These are phyloP conservation scores for Russula sp. DNA, from an alignment of 768 basidiomycete species.

Conservation along the genomic window DNA sequence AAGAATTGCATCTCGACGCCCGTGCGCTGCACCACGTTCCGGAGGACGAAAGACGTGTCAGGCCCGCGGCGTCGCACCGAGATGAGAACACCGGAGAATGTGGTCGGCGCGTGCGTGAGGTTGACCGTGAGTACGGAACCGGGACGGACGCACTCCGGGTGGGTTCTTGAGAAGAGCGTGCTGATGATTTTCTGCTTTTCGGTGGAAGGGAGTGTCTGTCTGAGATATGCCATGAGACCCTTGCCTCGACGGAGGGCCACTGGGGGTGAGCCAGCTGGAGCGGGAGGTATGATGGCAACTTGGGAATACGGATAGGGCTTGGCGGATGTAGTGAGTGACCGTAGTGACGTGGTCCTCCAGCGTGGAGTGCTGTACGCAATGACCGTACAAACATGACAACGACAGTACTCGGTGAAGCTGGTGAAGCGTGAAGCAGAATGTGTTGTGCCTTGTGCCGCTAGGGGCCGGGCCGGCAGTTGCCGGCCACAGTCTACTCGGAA, in stretches of 20 bases:
- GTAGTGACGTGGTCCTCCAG: slow-evolving; percentile 1
- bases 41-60: slow-evolving; percentile 83
- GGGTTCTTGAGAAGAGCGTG: slow-evolving; percentile 68
- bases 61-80: slow-evolving; percentile 77
- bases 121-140: slow-evolving; percentile 86
- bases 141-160: slow-evolving; percentile 64
- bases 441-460: too few species aligned
- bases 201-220: slow-evolving; percentile 58
- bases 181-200: slow-evolving; percentile 67
- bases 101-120: slow-evolving; percentile 71
- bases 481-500: background rate
- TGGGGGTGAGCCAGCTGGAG: slow-evolving; percentile 44
- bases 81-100: slow-evolving; percentile 88
- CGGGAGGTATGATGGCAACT: slow-evolving; percentile 53
- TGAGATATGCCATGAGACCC: slow-evolving; percentile 75
- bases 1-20: slow-evolving; percentile 94
- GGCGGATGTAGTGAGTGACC: slow-evolving; percentile 15
- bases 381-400: slow-evolving; percentile 20
- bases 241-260: slow-evolving; percentile 59
- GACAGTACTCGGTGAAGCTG: too few species aligned
- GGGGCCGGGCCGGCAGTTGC: slow-evolving; percentile 9
- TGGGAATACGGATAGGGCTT: slow-evolving; percentile 69
- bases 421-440: background rate
- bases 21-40: slow-evolving; percentile 87
- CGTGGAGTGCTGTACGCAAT: slow-evolving; percentile 7